A percentile compares a stretch with the other conserved stretches of the same genome.
Conservation (phyloP, 164 flowering plant species). For the Berberis vulgaris region DNA sequence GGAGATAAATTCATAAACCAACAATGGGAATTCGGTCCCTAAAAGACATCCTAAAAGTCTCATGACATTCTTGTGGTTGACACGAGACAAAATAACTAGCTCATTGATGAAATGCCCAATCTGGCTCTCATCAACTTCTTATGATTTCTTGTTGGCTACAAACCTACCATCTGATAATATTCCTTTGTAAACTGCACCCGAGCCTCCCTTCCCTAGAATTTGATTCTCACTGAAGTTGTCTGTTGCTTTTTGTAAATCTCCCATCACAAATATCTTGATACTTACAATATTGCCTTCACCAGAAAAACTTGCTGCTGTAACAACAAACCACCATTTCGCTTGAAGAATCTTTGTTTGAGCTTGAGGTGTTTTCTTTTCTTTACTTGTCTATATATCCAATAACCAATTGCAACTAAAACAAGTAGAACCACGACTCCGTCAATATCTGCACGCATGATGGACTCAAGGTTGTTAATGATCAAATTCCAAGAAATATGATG, state of each 20-base stretch:
- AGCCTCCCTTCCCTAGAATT: neutral
- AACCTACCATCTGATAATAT: neutral
- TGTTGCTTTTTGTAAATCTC: neutral
- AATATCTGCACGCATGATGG: neutral
- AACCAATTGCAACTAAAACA: neutral
- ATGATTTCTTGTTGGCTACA: constrained; percentile 1
- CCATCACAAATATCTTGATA: neutral
- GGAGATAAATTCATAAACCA: constrained; percentile 2
- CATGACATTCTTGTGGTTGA: constrained; percentile 1
- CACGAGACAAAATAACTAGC: neutral
- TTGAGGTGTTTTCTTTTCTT: neutral
- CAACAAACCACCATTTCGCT: neutral
- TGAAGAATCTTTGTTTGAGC: neutral
- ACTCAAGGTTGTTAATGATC: neutral
- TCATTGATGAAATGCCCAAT: constrained; percentile 4
- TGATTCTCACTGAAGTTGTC: neutral
- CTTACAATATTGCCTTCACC: neutral
- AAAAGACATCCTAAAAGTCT: neutral
- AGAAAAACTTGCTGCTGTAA: neutral
- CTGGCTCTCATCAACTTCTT: neutral
- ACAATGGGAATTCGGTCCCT: neutral
- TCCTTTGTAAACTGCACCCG: constrained; percentile 2
- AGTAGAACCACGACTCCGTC: neutral
- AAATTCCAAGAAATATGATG: neutral
- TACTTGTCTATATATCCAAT: neutral